phyloP scores from a whole-genome alignment of 257 asterid species.

The Jacaranda mimosifolia region DNA sequence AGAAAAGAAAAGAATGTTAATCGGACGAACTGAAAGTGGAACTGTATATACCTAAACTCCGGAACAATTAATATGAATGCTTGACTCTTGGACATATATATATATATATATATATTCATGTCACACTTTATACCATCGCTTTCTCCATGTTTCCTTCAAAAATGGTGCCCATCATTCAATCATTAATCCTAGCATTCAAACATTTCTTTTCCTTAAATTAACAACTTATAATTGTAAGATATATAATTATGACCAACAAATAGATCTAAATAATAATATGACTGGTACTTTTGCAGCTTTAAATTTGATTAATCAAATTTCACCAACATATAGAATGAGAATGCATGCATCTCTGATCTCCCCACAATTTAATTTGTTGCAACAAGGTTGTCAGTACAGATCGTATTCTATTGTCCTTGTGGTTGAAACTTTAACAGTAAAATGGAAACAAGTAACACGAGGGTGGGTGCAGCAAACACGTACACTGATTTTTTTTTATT shows the following conservation, averaged over 20 bases:
- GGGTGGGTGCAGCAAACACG: slow-evolving; percentile 11
- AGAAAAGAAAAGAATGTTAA: not conserved
- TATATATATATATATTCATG: no score
- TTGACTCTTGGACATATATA: slow-evolving; percentile 14
- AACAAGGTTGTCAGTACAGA: slow-evolving; percentile 46
- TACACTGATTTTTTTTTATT: not conserved
- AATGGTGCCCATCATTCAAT: not conserved
- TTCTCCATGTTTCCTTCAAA: slow-evolving; percentile 12
- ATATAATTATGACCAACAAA: not conserved
- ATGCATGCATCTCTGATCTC: slow-evolving; percentile 16
- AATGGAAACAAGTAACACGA: slow-evolving; percentile 43
- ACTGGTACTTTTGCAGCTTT: not conserved
- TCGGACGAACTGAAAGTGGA: slow-evolving; percentile 1
- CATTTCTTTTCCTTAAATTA: not conserved
- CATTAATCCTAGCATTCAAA: no score
- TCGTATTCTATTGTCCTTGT: slow-evolving; percentile 44
- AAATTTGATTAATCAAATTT: not conserved
- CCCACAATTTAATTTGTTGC: slow-evolving; percentile 32
- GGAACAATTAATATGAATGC: not conserved
- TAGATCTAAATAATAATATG: not conserved
- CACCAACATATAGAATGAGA: not conserved
- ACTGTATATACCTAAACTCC: slow-evolving; percentile 14
- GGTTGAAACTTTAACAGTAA: slow-evolving; percentile 34
- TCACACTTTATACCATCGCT: slow-evolving; percentile 15
- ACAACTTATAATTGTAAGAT: no score